Percentiles rank a stretch among this genome's conserved stretches.
phyloP scores from a whole-genome alignment of 78 protist species.

The Isochrysis galbana region DNA sequence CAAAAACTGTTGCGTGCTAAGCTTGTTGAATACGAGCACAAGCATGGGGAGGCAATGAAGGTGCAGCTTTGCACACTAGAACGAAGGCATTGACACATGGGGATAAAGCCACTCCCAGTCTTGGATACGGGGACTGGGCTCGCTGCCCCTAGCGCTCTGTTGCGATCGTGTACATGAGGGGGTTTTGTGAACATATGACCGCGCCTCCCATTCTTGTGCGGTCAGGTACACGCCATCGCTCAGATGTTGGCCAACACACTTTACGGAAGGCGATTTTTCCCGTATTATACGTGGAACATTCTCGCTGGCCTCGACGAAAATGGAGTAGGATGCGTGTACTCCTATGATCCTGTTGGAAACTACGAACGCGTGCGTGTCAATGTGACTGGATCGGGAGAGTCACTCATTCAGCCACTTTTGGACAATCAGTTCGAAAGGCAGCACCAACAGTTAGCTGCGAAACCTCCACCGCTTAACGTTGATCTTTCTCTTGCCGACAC shows the following conservation, averaged over 20 bases:
- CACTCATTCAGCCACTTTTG: conserved; percentile 89
- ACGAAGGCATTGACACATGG: too few species aligned
- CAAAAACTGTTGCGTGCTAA: conserved; percentile 76
- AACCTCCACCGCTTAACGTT: not conserved
- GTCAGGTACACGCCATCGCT: conserved; percentile 78
- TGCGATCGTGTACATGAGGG: too few species aligned
- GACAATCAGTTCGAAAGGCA: conserved; percentile 83
- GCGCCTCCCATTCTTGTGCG: too few species aligned
- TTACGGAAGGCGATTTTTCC: conserved; percentile 96
- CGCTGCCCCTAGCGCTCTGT: too few species aligned
- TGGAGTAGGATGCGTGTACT: conserved; percentile 78
- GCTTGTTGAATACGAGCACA: conserved; percentile 54
- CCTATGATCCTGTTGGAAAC: conserved; percentile 96
- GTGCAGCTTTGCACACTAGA: too few species aligned
- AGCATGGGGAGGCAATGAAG: conserved; percentile 74
- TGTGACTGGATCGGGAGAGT: conserved; percentile 80
- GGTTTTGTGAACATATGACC: too few species aligned
- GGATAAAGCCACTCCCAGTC: too few species aligned
- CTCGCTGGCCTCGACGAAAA: conserved; percentile 87
- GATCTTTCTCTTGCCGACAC: not conserved
- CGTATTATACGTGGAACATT: conserved; percentile 92
- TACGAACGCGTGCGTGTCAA: conserved; percentile 62
- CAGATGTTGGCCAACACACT: conserved; percentile 91
- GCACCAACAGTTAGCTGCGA: not conserved
- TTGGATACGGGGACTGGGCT: too few species aligned